These are phyloP conservation scores for Arxiozyma heterogenica DNA, from an alignment of 1,139 yeast species.

Conservation along the genomic window DNA sequence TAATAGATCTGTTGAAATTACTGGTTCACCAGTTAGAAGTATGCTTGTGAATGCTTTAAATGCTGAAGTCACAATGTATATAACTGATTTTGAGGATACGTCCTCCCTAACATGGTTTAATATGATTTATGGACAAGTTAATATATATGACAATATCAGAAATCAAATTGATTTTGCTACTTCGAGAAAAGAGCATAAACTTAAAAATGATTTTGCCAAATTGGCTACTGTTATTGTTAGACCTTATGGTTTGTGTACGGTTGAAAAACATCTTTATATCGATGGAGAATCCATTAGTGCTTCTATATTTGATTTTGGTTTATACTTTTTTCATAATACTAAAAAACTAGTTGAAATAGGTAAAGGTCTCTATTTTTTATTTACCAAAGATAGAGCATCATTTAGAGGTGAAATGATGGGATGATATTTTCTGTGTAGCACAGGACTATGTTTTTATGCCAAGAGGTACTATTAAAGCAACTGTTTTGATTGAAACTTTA, in stretches of 20 bases:
- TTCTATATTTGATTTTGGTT: slow-evolving; percentile 68
- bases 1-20: slow-evolving; percentile 72
- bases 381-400: slow-evolving; percentile 76
- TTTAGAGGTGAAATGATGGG: slow-evolving; percentile 68
- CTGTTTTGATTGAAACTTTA: slow-evolving; percentile 60
- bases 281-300: slow-evolving; percentile 73
- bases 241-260: slow-evolving; percentile 85
- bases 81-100: slow-evolving; percentile 94
- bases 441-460: slow-evolving; percentile 57
- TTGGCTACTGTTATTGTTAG: slow-evolving; percentile 69
- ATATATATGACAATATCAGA: slow-evolving; percentile 79
- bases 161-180: slow-evolving; percentile 50
- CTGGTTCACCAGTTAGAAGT: slow-evolving; percentile 84
- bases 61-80: slow-evolving; percentile 80
- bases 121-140: slow-evolving; percentile 81
- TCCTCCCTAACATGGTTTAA: slow-evolving; percentile 93
- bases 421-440: slow-evolving; percentile 59
- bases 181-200: slow-evolving; percentile 43
- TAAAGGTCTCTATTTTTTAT: slow-evolving; percentile 67
- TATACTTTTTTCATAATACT: slow-evolving; percentile 66
- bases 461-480: slow-evolving; percentile 66
- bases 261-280: slow-evolving; percentile 57
- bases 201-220: slow-evolving; percentile 40
- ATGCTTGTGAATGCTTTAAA: slow-evolving; percentile 92
- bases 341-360: slow-evolving; percentile 48